Percentiles rank a stretch among this genome's conserved stretches.
phyloP scores from a whole-genome alignment of 352 stramenopile genomes.

The Phytophthora litchii region DNA sequence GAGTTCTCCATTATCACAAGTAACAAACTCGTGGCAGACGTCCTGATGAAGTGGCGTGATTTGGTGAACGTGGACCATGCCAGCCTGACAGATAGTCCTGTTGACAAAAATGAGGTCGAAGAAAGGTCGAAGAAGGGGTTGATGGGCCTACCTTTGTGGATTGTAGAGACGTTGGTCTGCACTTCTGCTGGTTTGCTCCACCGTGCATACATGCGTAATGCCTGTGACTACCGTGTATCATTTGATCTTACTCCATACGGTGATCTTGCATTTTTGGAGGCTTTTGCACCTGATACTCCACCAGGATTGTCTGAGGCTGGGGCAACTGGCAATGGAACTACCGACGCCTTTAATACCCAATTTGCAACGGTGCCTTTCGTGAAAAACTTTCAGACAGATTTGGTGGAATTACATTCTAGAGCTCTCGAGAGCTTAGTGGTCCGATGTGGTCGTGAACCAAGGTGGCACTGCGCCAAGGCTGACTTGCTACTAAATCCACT shows the following conservation, averaged over 20 bases:
- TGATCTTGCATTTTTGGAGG: constrained; percentile 75
- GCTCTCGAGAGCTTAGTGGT: constrained; percentile 58
- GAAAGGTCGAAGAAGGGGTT: constrained; percentile 40
- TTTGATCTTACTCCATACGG: constrained; percentile 86
- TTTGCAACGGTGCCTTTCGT: constrained; percentile 56
- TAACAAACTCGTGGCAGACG: constrained; percentile 54
- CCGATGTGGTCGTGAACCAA: constrained; percentile 72
- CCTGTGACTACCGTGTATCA: constrained; percentile 79
- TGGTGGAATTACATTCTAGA: constrained; percentile 58
- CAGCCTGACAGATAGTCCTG: constrained; percentile 8
- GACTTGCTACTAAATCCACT: constrained; percentile 78
- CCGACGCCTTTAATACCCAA: constrained; percentile 22
- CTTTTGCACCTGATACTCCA: constrained; percentile 62
- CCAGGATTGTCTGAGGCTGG: constrained; percentile 23
- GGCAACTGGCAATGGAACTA: constrained; percentile 1
- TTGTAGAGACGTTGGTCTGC: constrained; percentile 72
- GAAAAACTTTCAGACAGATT: constrained; percentile 61
- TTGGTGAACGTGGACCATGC: constrained; percentile 19
- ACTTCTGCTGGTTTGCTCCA: constrained; percentile 68
- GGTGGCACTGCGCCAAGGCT: constrained; percentile 77
- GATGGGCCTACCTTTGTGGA: constrained; percentile 64
- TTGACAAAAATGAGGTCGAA: constrained; percentile 17
- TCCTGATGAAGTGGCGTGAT: constrained; percentile 52
- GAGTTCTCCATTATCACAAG: constrained; percentile 50
- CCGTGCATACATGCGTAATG: constrained; percentile 73